A percentile compares a stretch with the other conserved stretches of the same genome.
Conservation (phyloP, 1,284 basidiomycete species). For the Ganoderma multipileum region DNA sequence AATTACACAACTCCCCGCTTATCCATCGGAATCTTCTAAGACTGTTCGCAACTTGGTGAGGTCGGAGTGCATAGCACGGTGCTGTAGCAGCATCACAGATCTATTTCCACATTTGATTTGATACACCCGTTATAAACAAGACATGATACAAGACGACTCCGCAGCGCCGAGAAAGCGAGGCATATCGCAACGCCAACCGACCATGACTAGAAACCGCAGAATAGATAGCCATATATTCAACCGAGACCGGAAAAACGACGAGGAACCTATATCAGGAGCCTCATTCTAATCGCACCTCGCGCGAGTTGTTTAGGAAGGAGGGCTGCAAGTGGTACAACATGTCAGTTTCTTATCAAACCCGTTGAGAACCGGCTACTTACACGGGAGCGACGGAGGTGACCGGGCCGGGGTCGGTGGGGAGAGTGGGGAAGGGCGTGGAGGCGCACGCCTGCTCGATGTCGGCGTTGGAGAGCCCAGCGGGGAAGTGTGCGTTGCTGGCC, state of each 20-base stretch:
- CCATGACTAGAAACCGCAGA: background rate
- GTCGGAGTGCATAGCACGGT: background rate
- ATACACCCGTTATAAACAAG: constrained; percentile 1
- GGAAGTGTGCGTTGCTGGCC: constrained; percentile 32
- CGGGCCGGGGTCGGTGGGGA: constrained; percentile 41
- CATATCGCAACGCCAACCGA: background rate
- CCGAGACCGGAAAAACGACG: background rate
- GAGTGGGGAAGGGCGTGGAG: constrained; percentile 38
- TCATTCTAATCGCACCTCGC: constrained; percentile 1
- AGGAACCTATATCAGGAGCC: background rate
- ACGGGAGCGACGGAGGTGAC: constrained; percentile 39
- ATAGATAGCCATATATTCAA: constrained; percentile 8
- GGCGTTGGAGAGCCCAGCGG: constrained; percentile 34
- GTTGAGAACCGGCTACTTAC: constrained; percentile 27
- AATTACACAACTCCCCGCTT: background rate
- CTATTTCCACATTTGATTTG: background rate
- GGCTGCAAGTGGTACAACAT: constrained; percentile 8
- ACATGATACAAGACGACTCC: background rate
- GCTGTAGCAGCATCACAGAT: background rate
- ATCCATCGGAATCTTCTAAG: background rate
- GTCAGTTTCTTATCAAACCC: background rate
- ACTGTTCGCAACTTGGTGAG: background rate
- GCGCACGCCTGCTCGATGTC: constrained; percentile 38
- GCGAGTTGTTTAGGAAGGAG: constrained; percentile 26
- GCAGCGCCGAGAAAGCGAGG: background rate